These are phyloP conservation scores for Leptosphaerulina australis DNA, from an alignment of 2,329 filamentous ascomycete species.

Conservation along the genomic window DNA sequence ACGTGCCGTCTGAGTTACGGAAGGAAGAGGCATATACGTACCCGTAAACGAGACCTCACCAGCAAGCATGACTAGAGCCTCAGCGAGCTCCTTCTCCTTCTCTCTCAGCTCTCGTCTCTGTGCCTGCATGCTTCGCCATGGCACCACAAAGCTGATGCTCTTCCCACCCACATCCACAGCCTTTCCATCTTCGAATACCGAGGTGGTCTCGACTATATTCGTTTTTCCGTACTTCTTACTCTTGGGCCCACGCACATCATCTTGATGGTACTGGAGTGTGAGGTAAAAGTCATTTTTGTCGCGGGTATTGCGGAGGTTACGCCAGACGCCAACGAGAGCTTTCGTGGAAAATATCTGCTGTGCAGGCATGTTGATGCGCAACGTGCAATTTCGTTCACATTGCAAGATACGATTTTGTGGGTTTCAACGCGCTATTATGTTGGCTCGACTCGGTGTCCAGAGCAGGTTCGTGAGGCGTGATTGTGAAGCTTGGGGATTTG, in stretches of 20 bases:
- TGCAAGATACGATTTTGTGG: not conserved
- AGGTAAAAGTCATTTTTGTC: constrained; percentile 43
- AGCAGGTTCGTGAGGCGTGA: constrained; percentile 15
- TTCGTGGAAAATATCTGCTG: constrained; percentile 44
- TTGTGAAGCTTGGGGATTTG: constrained; percentile 10
- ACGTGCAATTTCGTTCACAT: constrained; percentile 2
- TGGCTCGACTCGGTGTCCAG: not conserved
- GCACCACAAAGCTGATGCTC: constrained; percentile 46
- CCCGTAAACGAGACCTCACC: constrained; percentile 44
- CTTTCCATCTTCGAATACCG: constrained; percentile 30
- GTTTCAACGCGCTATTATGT: not conserved
- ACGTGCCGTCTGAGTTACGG: not conserved
- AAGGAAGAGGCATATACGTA: constrained; percentile 8
- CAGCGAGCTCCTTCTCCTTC: constrained; percentile 44
- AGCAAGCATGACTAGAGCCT: constrained; percentile 42
- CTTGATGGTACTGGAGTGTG: constrained; percentile 43
- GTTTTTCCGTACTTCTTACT: constrained; percentile 27
- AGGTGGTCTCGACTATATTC: constrained; percentile 21
- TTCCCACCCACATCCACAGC: constrained; percentile 29
- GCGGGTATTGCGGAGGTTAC: constrained; percentile 40
- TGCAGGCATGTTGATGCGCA: constrained; percentile 26
- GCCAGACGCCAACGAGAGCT: constrained; percentile 44
- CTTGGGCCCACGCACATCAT: constrained; percentile 30
- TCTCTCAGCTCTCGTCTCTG: constrained; percentile 40
- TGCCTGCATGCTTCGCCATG: constrained; percentile 46